phyloP scores from a whole-genome alignment of 805 yeast genomes.

The Sugiyamaella boreocaroliniensis region DNA sequence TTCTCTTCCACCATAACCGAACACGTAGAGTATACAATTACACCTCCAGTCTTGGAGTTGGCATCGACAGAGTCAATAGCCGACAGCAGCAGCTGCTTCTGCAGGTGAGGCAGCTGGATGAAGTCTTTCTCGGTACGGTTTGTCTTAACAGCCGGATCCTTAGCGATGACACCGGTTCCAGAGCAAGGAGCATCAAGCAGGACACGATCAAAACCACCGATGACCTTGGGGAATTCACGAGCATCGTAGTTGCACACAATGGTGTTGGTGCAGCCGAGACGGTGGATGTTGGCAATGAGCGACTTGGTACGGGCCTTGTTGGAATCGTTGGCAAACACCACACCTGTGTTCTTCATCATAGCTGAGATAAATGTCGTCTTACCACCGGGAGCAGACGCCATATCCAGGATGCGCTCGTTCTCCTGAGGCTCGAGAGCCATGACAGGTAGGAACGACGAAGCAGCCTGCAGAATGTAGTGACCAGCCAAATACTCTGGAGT shows the following conservation, averaged over 20 bases:
- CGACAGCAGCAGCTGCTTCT: constrained; percentile 83
- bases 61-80: constrained; percentile 98
- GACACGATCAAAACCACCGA: constrained; percentile 96
- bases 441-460: constrained; percentile 94
- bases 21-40: constrained; percentile 95
- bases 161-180: constrained; percentile 98
- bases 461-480: constrained; percentile 96
- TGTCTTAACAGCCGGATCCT: constrained; percentile 90
- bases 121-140: constrained; percentile 94
- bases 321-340: constrained; percentile 94
- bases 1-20: constrained; percentile 97
- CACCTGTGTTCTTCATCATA: constrained; percentile 95
- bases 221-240: constrained; percentile 94
- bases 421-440: constrained; percentile 98
- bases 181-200: constrained; percentile 98
- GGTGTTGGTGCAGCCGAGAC: constrained; percentile 93
- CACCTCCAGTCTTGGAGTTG: constrained; percentile 83
- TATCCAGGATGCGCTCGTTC: constrained; percentile 89
- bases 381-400: constrained; percentile 99
- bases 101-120: constrained; percentile 92
- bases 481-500: constrained; percentile 99
- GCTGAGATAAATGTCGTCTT: constrained; percentile 93
- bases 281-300: constrained; percentile 92
- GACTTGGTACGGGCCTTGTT: constrained; percentile 96
- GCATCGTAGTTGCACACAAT: constrained; percentile 98